These are phyloP conservation scores for Nicotiana tabacum DNA, from an alignment of 257 asterid genomes.

Conservation along the genomic window DNA sequence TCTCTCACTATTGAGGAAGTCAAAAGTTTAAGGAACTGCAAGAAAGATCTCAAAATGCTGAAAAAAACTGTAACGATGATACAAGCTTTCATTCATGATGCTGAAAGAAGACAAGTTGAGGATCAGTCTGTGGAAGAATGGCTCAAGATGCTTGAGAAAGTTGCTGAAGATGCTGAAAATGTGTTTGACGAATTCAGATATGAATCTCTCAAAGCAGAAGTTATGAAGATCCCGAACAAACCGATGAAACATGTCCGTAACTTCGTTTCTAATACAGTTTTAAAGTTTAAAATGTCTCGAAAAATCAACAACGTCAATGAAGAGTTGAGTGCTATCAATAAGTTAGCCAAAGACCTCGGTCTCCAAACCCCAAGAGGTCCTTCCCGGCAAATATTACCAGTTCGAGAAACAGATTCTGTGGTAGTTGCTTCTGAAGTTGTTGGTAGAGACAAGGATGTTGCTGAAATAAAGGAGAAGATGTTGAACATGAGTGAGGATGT, in stretches of 20 bases:
- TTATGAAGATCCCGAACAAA: background rate
- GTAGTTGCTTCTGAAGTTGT: background rate
- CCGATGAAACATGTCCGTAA: background rate
- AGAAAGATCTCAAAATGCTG: background rate
- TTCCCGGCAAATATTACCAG: background rate
- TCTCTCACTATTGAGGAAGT: background rate
- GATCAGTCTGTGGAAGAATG: background rate
- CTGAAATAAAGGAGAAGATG: background rate
- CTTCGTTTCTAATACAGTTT: background rate
- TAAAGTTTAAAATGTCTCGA: background rate
- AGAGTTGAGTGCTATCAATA: background rate
- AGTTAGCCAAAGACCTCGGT: background rate
- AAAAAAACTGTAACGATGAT: background rate
- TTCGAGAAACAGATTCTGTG: background rate
- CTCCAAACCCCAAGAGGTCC: background rate
- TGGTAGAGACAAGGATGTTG: background rate
- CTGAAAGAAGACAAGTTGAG: background rate
- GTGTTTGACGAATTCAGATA: slow-evolving; percentile 23
- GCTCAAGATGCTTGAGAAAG: slow-evolving; percentile 14
- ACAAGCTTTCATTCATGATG: slow-evolving; percentile 10
- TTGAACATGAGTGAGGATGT: background rate
- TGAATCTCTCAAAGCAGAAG: background rate
- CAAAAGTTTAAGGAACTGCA: background rate
- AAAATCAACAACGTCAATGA: slow-evolving; percentile 8
- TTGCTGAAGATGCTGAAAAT: slow-evolving; percentile 3